A percentile compares a stretch with the other conserved stretches of the same genome.
phyloP scores from a whole-genome alignment of 805 yeast species.

The Barnettozyma vustinii region DNA sequence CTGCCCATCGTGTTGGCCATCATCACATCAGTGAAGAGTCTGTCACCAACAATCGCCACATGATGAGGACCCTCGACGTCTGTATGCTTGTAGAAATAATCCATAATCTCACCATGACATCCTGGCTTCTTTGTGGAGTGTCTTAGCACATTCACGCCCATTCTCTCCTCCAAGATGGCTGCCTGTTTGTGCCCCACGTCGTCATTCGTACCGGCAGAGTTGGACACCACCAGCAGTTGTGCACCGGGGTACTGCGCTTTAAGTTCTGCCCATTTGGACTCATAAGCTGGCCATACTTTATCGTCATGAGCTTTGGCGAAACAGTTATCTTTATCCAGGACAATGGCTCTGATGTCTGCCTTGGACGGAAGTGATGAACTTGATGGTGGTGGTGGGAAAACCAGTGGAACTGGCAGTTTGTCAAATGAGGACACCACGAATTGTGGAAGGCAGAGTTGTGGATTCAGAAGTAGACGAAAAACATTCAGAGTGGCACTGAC shows the following conservation, averaged over 20 bases:
- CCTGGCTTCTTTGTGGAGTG: slow-evolving; percentile 82
- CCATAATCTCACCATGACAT: slow-evolving; percentile 62
- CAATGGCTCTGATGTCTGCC: slow-evolving; percentile 60
- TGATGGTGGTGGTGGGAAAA: slow-evolving; percentile 24
- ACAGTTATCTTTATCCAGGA: slow-evolving; percentile 93
- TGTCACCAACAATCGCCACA: slow-evolving; percentile 84
- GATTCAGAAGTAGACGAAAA: slow-evolving; percentile 51
- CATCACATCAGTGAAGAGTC: slow-evolving; percentile 84
- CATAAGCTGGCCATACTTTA: slow-evolving; percentile 72
- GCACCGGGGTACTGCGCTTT: slow-evolving; percentile 55
- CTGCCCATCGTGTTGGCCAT: slow-evolving; percentile 95
- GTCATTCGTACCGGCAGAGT: slow-evolving; percentile 87
- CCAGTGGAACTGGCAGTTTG: slow-evolving; percentile 51
- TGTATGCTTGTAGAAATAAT: slow-evolving; percentile 47
- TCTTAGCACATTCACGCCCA: slow-evolving; percentile 65
- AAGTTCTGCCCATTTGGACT: slow-evolving; percentile 48
- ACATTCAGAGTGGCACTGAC: slow-evolving; percentile 74
- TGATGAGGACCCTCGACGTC: slow-evolving; percentile 44
- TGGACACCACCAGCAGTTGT: slow-evolving; percentile 71
- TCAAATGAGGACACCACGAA: slow-evolving; percentile 50
- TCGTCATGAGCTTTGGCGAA: slow-evolving; percentile 81
- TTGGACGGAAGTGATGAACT: slow-evolving; percentile 1
- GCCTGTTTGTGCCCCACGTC: slow-evolving; percentile 63
- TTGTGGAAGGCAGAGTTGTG: slow-evolving; percentile 69
- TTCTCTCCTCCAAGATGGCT: slow-evolving; percentile 46